phyloP scores from a whole-genome alignment of 805 yeast species.

The Metschnikowia gelsemii region DNA sequence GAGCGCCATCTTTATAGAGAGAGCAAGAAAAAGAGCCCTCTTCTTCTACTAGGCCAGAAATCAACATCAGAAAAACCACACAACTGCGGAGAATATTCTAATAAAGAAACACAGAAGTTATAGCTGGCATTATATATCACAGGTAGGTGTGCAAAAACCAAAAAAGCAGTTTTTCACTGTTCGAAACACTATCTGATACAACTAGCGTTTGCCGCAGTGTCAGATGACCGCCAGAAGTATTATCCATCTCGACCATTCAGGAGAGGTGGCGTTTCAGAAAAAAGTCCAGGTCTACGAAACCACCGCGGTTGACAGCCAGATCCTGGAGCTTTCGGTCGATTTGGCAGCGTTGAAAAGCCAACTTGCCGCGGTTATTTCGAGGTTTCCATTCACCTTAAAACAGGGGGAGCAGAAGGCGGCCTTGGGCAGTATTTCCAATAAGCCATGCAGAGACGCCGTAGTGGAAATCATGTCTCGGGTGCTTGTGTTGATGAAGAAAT shows the following conservation, averaged over 20 bases:
- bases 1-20: neutral
- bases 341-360: conserved; percentile 9
- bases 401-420: conserved; percentile 4
- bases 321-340: conserved; percentile 7
- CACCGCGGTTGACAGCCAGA: conserved; percentile 1
- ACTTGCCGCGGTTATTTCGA: conserved; percentile 8
- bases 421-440: conserved; percentile 6
- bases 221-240: conserved; percentile 2
- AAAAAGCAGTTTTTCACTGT: no score
- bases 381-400: conserved; percentile 7
- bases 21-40: no score
- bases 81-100: no score
- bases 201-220: no score
- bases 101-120: no score
- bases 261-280: conserved; percentile 13
- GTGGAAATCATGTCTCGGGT: conserved; percentile 10
- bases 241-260: conserved; percentile 8
- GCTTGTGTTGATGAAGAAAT: conserved; percentile 11
- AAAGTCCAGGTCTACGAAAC: conserved; percentile 7
- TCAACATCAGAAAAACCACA: no score
- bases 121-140: no score
- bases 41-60: no score
- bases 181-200: no score
- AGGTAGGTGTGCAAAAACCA: neutral
- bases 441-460: conserved; percentile 9